phyloP scores from a whole-genome alignment of 192 early-diverging fungal species.

The Entomortierella lignicola region DNA sequence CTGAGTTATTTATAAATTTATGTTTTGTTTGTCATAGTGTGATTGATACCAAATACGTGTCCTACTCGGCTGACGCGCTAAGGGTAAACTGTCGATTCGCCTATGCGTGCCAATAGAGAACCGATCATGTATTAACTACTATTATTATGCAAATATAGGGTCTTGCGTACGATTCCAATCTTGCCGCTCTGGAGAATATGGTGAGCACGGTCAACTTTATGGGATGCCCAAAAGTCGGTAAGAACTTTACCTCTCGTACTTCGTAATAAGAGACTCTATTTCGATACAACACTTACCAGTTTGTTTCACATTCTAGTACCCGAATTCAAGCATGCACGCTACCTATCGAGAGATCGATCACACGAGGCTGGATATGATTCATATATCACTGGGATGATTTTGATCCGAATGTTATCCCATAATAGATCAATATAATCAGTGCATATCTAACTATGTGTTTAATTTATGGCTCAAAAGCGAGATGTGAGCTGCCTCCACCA shows the following conservation, averaged over 20 bases:
- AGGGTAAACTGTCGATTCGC: too few relatives aligned
- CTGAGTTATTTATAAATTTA: neutral
- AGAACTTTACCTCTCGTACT: too few relatives aligned
- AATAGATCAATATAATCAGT: neutral
- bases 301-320: slow-evolving; percentile 41
- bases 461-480: neutral
- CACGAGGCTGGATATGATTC: slow-evolving; percentile 97
- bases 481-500: neutral
- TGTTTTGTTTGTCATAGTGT: slow-evolving; percentile 56
- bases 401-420: slow-evolving; percentile 69
- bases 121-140: too few relatives aligned
- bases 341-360: slow-evolving; percentile 49
- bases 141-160: slow-evolving; percentile 8
- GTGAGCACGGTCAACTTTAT: slow-evolving; percentile 27
- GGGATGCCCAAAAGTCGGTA: slow-evolving; percentile 35
- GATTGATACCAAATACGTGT: slow-evolving; percentile 84
- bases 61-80: slow-evolving; percentile 41
- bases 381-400: slow-evolving; percentile 84
- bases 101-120: too few relatives aligned
- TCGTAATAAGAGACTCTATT: too few relatives aligned
- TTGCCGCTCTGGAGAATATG: slow-evolving; percentile 43
- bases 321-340: slow-evolving; percentile 61
- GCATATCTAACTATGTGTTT: neutral
- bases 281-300: too few relatives aligned
- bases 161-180: slow-evolving; percentile 22